These are phyloP conservation scores for Penicillium silybi DNA, from an alignment of 495 filamentous ascomycete genomes.

Conservation along the genomic window DNA sequence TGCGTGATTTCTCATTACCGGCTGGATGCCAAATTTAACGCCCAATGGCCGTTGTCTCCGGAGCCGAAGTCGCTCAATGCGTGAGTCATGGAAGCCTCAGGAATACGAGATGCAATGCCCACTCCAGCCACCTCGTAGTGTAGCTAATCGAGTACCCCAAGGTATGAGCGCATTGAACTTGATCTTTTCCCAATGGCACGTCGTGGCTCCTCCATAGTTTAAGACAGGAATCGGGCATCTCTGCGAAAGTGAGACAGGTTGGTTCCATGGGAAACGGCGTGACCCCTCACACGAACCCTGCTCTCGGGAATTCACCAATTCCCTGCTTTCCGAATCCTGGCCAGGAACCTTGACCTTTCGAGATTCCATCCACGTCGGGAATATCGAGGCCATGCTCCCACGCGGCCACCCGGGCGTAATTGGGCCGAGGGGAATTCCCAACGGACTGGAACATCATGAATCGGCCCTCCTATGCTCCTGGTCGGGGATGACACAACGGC, in stretches of 20 bases:
- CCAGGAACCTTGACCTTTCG: background rate
- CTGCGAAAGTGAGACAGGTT: background rate
- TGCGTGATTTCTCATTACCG: background rate
- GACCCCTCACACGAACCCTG: conserved; percentile 6
- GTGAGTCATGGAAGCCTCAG: background rate
- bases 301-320: background rate
- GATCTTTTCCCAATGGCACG: background rate
- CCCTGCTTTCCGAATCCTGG: conserved; percentile 1
- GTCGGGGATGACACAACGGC: background rate
- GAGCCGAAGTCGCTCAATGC: background rate
- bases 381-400: too few relatives aligned
- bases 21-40: background rate
- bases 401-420: background rate
- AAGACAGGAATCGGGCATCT: background rate
- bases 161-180: background rate
- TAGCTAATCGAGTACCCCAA: background rate
- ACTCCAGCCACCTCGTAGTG: background rate
- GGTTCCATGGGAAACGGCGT: conserved; percentile 1
- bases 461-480: background rate
- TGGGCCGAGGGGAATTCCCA: conserved; percentile 5
- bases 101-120: background rate
- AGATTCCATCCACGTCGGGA: too few relatives aligned
- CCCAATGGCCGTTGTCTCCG: background rate
- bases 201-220: background rate
- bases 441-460: background rate